A percentile compares a stretch with the other conserved stretches of the same genome.
phyloP scores from a whole-genome alignment of 108 stramenopile species.

The Aurantiochytrium sp. region DNA sequence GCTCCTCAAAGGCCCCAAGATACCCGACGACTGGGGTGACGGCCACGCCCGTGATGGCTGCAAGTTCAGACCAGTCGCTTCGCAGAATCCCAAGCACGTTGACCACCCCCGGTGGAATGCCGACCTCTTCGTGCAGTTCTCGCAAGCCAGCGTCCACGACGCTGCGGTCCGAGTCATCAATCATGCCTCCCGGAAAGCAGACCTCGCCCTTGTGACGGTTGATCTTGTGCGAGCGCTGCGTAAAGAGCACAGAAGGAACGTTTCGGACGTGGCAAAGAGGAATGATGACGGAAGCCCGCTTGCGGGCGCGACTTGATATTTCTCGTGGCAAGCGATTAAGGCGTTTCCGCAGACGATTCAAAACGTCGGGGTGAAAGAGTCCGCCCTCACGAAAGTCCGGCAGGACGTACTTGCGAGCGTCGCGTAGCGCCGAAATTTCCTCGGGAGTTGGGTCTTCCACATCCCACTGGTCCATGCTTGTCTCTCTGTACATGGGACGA shows the following conservation, averaged over 20 bases:
- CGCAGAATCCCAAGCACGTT: conserved; percentile 29
- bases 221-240: conserved; percentile 35
- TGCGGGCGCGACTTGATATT: conserved; percentile 20
- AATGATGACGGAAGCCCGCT: conserved; percentile 37
- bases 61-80: conserved; percentile 30
- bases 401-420: background rate
- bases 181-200: conserved; percentile 48
- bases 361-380: background rate
- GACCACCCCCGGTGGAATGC: conserved; percentile 32
- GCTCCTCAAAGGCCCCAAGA: conserved; percentile 23
- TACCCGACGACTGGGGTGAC: conserved; percentile 35
- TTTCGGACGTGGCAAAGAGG: conserved; percentile 45
- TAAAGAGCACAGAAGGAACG: conserved; percentile 42
- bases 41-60: conserved; percentile 27
- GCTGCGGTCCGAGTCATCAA: conserved; percentile 33
- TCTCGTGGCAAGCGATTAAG: conserved; percentile 42
- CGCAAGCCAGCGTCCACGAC: conserved; percentile 38
- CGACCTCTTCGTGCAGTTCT: conserved; percentile 49
- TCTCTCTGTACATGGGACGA: background rate
- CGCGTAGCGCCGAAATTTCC: background rate
- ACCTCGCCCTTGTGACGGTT: conserved; percentile 40
- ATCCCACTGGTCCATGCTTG: background rate
- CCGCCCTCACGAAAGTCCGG: background rate
- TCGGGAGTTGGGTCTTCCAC: background rate
- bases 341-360: conserved; percentile 23